Base-by-base conservation (phyloP, 495 filamentous ascomycete species). In the Tuber melanosporum region DNA sequence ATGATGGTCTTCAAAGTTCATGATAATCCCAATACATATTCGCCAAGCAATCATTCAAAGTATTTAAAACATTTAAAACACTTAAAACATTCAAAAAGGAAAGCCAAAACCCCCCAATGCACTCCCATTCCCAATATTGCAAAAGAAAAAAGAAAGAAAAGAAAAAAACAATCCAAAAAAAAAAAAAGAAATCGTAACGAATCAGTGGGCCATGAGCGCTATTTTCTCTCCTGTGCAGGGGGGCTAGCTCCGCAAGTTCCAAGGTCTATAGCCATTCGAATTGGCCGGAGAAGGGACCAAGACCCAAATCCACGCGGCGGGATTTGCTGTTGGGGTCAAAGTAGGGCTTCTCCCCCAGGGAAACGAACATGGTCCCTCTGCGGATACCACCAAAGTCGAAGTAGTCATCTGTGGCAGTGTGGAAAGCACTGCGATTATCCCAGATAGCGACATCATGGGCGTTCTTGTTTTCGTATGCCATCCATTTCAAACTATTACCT, bases 381-480 rank as follows among this genome's bases (percentile, higher is more conserved):
- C 80, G 76, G 15, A 80, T 45, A 19, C 78, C 80, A 46, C 42
- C 57, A 22, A 79, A 41, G 45, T 79, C 77, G 19, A 85, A n/a
- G 76, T 88, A 92, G 82, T 94, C 92, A 70, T 87, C 90, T 3
- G 92, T 94, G 0, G 91, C 91, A 6, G 88, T 87, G 79, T 94
- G 92, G 83, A 90, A 93, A 1, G 88, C 87, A 52, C 87, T 89
- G 12, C 92, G 85, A 78, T 94, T 94, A 82, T 94, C 92, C 92
- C 92, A 95, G 78, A 95, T 93, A 0, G 92, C 91, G 22, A 92
- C 76, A 83, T 91, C 91, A 62, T 71, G 46, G 17, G 73, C 77
- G 22, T 79, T 75, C 36, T 79, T 89, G 79, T 90, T 89, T 14
- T 74, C 66, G 73, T 88, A 86, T 77, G 88, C 83, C 75, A 88